A percentile compares a stretch with the other conserved stretches of the same genome.
These are phyloP conservation scores for Dothideomycetes sp. DNA, from an alignment of 2,329 filamentous ascomycete genomes.

Conservation along the genomic window DNA sequence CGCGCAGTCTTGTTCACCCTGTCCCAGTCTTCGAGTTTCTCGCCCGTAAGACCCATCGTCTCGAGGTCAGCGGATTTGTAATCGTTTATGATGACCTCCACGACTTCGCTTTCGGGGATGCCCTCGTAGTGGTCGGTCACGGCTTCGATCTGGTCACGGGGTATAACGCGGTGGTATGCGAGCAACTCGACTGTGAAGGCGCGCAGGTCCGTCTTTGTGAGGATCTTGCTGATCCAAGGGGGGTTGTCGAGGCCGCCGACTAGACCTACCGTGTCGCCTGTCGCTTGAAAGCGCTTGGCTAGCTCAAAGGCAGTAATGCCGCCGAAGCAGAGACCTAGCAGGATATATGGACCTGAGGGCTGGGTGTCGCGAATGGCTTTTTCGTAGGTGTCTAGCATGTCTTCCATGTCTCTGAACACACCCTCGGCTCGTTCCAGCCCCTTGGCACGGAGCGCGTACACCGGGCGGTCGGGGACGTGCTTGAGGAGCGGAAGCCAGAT, in stretches of 20 bases:
- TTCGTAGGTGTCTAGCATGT: conserved; percentile 31
- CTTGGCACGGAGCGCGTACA: conserved; percentile 36
- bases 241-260: background rate
- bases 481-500: conserved; percentile 27
- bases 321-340: conserved; percentile 43
- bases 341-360: conserved; percentile 39
- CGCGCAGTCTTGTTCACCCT: background rate
- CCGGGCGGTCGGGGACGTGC: conserved; percentile 30
- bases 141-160: background rate
- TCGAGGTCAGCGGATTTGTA: background rate
- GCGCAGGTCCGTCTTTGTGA: background rate
- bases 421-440: conserved; percentile 33
- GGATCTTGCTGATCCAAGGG: background rate
- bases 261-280: background rate
- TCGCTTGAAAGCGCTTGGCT: conserved; percentile 32
- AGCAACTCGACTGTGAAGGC: background rate
- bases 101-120: background rate
- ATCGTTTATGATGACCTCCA: background rate
- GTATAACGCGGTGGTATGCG: background rate
- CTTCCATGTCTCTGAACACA: conserved; percentile 26
- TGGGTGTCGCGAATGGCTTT: conserved; percentile 31
- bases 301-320: conserved; percentile 41
- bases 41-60: background rate
- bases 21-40: background rate
- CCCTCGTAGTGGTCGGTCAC: background rate